These are phyloP conservation scores for Aspergillus hortae DNA, from an alignment of 2,329 filamentous ascomycete species.

Conservation along the genomic window DNA sequence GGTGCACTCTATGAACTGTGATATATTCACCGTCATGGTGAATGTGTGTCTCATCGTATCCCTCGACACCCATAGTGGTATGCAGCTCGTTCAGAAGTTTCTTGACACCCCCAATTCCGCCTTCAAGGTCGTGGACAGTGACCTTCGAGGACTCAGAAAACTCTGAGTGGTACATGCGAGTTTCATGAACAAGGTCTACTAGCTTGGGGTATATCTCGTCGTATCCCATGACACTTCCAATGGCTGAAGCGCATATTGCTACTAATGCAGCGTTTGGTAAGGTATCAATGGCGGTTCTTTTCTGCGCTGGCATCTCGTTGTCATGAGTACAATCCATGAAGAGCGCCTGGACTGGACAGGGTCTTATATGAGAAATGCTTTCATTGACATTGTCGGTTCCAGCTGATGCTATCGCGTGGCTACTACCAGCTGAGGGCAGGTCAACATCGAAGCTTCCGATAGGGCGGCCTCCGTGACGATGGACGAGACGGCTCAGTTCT, in stretches of 20 bases:
- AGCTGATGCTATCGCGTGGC: conserved; percentile 33
- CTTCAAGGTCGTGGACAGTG: conserved; percentile 63
- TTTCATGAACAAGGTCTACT: conserved; percentile 91
- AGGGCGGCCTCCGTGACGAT: conserved; percentile 86
- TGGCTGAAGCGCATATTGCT: conserved; percentile 91
- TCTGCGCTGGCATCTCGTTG: conserved; percentile 93
- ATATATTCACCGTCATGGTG: conserved; percentile 96
- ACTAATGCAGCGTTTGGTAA: conserved; percentile 91
- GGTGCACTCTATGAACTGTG: conserved; percentile 92
- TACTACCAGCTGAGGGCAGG: conserved; percentile 66
- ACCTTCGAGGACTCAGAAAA: conserved; percentile 58
- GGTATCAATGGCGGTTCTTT: conserved; percentile 89
- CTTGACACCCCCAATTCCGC: conserved; percentile 86
- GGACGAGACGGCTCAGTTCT: conserved; percentile 87
- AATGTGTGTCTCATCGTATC: conserved; percentile 91
- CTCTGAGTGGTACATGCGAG: conserved; percentile 72
- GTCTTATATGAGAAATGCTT: conserved; percentile 75
- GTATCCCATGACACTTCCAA: conserved; percentile 95
- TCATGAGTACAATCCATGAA: conserved; percentile 99
- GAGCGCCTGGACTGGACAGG: conserved; percentile 84
- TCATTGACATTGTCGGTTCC: conserved; percentile 45
- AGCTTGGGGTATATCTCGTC: conserved; percentile 93
- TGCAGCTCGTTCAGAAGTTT: conserved; percentile 94
- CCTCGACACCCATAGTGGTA: conserved; percentile 89
- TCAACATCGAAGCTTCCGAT: conserved; percentile 98